Evolutionary conservation across 306 rosid species (phyloP).

Genomic region (Potentilla sterilis): DNA sequence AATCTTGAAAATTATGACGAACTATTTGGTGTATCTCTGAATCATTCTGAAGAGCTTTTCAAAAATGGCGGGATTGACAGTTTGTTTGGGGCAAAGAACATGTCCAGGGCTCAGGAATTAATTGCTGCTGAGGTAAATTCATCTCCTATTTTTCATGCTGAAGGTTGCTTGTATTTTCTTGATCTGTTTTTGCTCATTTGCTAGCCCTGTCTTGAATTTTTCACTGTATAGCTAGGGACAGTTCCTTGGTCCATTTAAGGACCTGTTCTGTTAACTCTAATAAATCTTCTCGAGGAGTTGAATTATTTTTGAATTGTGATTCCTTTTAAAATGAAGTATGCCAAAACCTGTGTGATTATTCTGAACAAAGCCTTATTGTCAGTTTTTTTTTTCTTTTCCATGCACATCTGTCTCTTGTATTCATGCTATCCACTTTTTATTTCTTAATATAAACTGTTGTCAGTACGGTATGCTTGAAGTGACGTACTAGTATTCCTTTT

Average conservation of each 20-base stretch:
- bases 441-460: background rate
- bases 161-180: background rate
- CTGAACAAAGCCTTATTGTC: background rate
- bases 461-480: background rate
- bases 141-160: slow-evolving; percentile 5
- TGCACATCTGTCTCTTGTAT: background rate
- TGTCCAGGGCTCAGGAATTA: slow-evolving; percentile 65
- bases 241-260: background rate
- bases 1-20: slow-evolving; percentile 85
- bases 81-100: slow-evolving; percentile 62
- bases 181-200: slow-evolving; percentile 16
- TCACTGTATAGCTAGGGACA: background rate
- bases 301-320: background rate
- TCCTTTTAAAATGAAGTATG: background rate
- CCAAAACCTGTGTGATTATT: background rate
- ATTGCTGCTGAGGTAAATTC: slow-evolving; percentile 72
- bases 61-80: slow-evolving; percentile 93
- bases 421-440: background rate
- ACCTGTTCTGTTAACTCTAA: background rate
- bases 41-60: slow-evolving; percentile 77
- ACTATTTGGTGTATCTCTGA: slow-evolving; percentile 76
- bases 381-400: too few relatives aligned
- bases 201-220: background rate
- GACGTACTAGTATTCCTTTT: slow-evolving; percentile 10
- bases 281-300: background rate